These are phyloP conservation scores for Mycena citricolor DNA, from an alignment of 1,284 basidiomycete species.

Conservation along the genomic window DNA sequence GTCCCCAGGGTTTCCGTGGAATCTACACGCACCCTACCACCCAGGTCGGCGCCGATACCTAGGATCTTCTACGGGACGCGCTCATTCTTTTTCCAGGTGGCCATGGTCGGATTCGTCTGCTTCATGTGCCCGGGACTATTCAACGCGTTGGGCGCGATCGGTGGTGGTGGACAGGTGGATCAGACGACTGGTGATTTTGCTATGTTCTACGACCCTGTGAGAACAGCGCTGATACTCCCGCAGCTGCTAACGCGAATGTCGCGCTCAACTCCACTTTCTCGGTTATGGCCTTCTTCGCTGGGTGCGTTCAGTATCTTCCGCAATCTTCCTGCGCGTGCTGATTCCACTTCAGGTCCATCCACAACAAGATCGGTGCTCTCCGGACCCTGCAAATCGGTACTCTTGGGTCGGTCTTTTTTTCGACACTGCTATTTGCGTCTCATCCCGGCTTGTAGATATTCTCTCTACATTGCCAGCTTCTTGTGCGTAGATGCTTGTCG, in stretches of 20 bases:
- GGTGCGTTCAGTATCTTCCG: no score
- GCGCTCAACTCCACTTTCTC: conserved; percentile 73
- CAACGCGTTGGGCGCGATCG: conserved; percentile 62
- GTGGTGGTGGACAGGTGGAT: conserved; percentile 69
- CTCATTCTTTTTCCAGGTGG: conserved; percentile 36
- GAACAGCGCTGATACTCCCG: no score
- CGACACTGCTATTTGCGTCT: neutral
- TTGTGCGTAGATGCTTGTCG: conserved; percentile 45
- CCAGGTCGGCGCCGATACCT: conserved; percentile 40
- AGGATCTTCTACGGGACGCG: conserved; percentile 23
- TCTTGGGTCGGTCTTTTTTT: conserved; percentile 49
- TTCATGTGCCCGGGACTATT: conserved; percentile 70
- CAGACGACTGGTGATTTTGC: conserved; percentile 41
- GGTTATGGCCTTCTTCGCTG: conserved; percentile 60
- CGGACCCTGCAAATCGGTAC: conserved; percentile 73
- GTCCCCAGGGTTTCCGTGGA: conserved; percentile 39
- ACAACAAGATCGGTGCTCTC: conserved; percentile 75
- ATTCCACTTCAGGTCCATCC: conserved; percentile 53
- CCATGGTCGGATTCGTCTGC: conserved; percentile 66
- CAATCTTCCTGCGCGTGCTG: no score
- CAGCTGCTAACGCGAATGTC: conserved; percentile 57
- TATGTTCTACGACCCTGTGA: no score
- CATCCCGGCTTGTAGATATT: conserved; percentile 7
- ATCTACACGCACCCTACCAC: conserved; percentile 49
- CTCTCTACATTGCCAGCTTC: conserved; percentile 73